phyloP scores from a whole-genome alignment of 2,329 filamentous ascomycete genomes.

The Scorias spongiosa region DNA sequence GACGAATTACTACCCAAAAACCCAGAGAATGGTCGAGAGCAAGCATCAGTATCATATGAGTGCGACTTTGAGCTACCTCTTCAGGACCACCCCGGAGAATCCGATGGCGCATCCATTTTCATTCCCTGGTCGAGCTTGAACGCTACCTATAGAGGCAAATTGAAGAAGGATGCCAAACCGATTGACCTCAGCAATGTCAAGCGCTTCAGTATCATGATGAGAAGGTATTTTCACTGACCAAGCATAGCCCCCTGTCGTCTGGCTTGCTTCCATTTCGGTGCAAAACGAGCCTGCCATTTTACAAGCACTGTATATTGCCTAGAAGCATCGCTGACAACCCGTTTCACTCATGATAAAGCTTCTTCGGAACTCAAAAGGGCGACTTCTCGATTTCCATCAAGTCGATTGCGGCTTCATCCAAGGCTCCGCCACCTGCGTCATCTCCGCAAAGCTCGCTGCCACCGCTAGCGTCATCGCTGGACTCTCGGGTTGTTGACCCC shows the following conservation, averaged over 20 bases:
- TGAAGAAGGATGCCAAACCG: conserved; percentile 42
- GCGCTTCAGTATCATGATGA: conserved; percentile 62
- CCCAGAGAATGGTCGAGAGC: conserved; percentile 51
- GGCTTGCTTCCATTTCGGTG: too few species aligned
- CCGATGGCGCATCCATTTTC: conserved; percentile 24
- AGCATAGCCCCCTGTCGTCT: too few species aligned
- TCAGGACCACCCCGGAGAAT: conserved; percentile 9
- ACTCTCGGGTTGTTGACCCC: too few species aligned
- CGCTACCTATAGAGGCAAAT: conserved; percentile 57
- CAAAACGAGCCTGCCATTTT: too few species aligned
- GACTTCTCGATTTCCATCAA: conserved; percentile 44
- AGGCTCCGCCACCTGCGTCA: conserved; percentile 9
- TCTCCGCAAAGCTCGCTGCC: too few species aligned
- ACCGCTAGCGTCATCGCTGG: neutral
- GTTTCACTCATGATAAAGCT: conserved; percentile 31
- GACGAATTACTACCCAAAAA: conserved; percentile 45
- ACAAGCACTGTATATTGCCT: too few species aligned
- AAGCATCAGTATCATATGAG: conserved; percentile 60
- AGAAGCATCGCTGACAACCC: neutral
- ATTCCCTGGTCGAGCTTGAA: conserved; percentile 39
- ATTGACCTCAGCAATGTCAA: conserved; percentile 47
- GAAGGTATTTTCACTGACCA: conserved; percentile 43
- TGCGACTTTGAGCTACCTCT: conserved; percentile 42
- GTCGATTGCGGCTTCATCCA: conserved; percentile 36
- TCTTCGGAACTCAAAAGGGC: conserved; percentile 60